A percentile compares a stretch with the other conserved stretches of the same genome.
phyloP scores from a whole-genome alignment of 371 early-diverging fungal genomes.

The Haplosporangium sp. region DNA sequence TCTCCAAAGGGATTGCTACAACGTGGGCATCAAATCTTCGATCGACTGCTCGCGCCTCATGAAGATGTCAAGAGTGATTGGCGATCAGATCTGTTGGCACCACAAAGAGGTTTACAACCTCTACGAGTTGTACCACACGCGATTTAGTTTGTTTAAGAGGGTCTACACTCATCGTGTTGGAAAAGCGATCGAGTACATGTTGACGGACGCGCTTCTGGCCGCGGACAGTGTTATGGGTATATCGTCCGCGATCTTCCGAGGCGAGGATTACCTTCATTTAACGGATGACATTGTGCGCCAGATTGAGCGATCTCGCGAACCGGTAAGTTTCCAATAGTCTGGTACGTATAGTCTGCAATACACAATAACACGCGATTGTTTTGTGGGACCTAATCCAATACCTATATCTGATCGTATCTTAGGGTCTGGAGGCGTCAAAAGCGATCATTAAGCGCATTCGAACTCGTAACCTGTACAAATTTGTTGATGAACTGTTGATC shows the following conservation, averaged over 20 bases:
- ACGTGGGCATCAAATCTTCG: conserved; percentile 83
- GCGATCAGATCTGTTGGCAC: conserved; percentile 90
- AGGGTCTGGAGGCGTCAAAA: conserved; percentile 74
- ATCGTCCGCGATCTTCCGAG: conserved; percentile 73
- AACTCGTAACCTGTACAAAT: conserved; percentile 84
- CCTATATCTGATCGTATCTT: neutral
- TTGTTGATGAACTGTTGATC: conserved; percentile 87
- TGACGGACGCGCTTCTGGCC: conserved; percentile 86
- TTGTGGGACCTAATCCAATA: neutral
- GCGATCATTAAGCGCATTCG: conserved; percentile 79
- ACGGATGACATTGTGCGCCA: conserved; percentile 89
- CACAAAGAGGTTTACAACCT: conserved; percentile 83
- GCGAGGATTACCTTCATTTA: conserved; percentile 78
- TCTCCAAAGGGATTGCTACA: conserved; percentile 89
- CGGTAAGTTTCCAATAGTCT: conserved; percentile 32
- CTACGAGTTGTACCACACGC: conserved; percentile 92
- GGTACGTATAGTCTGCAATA: too few relatives aligned
- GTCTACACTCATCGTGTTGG: conserved; percentile 92
- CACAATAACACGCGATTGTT: too few relatives aligned
- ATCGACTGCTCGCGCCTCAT: conserved; percentile 85
- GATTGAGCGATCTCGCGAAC: conserved; percentile 78
- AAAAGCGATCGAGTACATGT: conserved; percentile 87
- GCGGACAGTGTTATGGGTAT: conserved; percentile 84
- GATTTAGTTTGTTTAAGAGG: conserved; percentile 91
- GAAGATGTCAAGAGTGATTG: conserved; percentile 85